Conservation (phyloP, 2,329 filamentous ascomycete genomes). For the Cladosporium sphaerospermum region DNA sequence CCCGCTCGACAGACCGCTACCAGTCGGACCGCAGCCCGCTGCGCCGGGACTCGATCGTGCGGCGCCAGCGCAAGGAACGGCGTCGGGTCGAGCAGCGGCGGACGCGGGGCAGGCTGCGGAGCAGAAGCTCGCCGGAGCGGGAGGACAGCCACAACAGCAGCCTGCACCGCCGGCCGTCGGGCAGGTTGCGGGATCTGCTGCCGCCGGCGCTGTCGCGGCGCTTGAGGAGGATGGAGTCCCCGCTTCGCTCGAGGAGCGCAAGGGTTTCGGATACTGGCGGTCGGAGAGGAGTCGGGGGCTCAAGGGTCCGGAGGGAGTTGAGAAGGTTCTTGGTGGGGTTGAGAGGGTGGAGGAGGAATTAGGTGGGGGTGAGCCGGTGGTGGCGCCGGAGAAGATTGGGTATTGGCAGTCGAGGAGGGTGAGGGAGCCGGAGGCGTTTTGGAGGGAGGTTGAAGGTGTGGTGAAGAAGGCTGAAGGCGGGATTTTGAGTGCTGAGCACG, state of each 20-base stretch:
- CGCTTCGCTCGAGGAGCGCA: conserved; percentile 1
- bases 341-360: neutral
- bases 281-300: neutral
- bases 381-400: conserved; percentile 1
- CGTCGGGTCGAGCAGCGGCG: conserved; percentile 2
- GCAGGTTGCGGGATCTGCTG: neutral
- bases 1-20: neutral
- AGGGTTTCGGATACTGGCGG: conserved; percentile 3
- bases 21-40: conserved; percentile 9
- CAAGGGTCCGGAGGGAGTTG: neutral
- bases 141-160: neutral
- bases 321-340: neutral
- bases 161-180: neutral
- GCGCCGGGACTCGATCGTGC: neutral
- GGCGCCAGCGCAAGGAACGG: neutral
- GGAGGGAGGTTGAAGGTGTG: neutral
- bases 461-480: neutral
- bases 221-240: neutral
- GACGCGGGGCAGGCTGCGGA: conserved; percentile 2
- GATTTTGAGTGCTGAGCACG: neutral
- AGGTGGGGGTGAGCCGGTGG: neutral
- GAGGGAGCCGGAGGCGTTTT: neutral
- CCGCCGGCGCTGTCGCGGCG: neutral
- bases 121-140: conserved; percentile 4
- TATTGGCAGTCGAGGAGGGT: conserved; percentile 1